phyloP scores from a whole-genome alignment of 495 filamentous ascomycete species.

The Neurospora cerealis region DNA sequence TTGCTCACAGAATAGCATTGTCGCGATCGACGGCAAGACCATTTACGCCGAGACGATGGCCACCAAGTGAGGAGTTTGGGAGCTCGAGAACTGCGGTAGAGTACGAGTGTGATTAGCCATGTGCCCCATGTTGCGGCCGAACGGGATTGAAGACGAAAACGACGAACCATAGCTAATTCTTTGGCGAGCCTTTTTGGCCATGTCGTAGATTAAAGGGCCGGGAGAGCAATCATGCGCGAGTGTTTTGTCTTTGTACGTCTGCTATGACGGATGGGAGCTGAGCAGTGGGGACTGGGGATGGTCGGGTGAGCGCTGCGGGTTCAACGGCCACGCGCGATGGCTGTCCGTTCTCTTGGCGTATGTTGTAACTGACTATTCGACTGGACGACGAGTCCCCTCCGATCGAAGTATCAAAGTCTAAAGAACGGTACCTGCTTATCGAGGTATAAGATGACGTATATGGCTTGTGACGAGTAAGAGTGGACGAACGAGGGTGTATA shows the following conservation, averaged over 20 bases:
- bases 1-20: conserved; percentile 74
- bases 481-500: not conserved
- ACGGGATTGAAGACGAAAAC: conserved; percentile 1
- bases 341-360: not conserved
- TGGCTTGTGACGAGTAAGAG: not conserved
- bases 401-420: not conserved
- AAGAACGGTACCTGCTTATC: not conserved
- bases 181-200: conserved; percentile 55
- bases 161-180: conserved; percentile 57
- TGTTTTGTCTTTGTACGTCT: not conserved
- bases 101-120: conserved; percentile 1
- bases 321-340: not conserved
- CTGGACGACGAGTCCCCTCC: not conserved
- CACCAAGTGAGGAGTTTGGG: conserved; percentile 72
- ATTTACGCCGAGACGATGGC: conserved; percentile 90
- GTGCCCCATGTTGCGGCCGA: not conserved
- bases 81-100: conserved; percentile 71
- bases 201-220: conserved; percentile 19
- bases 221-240: conserved; percentile 26
- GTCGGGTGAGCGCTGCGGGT: not conserved
- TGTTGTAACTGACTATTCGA: not conserved
- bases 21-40: conserved; percentile 78
- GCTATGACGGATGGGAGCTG: not conserved
- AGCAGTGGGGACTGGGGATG: not conserved
- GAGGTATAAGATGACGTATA: not conserved